Evolutionary conservation across 2,329 filamentous ascomycete genomes (phyloP).

Genomic region (Diaporthe aspalathi): DNA sequence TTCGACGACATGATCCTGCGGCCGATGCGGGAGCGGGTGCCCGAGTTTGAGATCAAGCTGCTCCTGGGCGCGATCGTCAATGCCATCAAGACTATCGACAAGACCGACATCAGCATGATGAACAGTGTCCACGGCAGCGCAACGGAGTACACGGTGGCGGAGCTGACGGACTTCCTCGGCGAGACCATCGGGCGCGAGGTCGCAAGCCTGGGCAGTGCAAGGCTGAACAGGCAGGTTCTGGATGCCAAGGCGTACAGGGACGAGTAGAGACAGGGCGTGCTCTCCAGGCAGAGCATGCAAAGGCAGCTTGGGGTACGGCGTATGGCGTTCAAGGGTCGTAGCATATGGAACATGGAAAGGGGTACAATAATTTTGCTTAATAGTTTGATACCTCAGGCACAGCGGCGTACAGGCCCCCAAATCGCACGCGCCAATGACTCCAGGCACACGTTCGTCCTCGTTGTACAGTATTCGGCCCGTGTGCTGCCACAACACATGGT

Average conservation of each 20-base stretch:
- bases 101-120: slow-evolving; percentile 48
- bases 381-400: slow-evolving; percentile 34
- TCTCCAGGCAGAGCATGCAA: slow-evolving; percentile 42
- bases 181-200: slow-evolving; percentile 64
- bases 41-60: slow-evolving; percentile 63
- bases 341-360: slow-evolving; percentile 36
- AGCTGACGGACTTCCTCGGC: slow-evolving; percentile 66
- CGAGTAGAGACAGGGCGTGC: slow-evolving; percentile 51
- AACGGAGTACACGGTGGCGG: slow-evolving; percentile 53
- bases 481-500: neutral
- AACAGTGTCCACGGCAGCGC: slow-evolving; percentile 55
- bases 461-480: too few species aligned
- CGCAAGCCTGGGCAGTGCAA: slow-evolving; percentile 57
- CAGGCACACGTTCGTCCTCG: neutral
- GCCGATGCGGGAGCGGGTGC: slow-evolving; percentile 61
- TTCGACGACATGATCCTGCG: slow-evolving; percentile 66
- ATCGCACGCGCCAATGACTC: slow-evolving; percentile 33
- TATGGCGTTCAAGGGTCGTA: slow-evolving; percentile 34
- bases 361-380: slow-evolving; percentile 22
- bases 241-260: slow-evolving; percentile 62
- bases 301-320: slow-evolving; percentile 41
- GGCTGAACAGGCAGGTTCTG: slow-evolving; percentile 62
- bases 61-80: slow-evolving; percentile 67
- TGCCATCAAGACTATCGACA: slow-evolving; percentile 59
- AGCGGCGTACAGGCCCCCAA: slow-evolving; percentile 43